Base-by-base conservation (phyloP, 345 rosid genomes). In the Salix purpurea region DNA sequence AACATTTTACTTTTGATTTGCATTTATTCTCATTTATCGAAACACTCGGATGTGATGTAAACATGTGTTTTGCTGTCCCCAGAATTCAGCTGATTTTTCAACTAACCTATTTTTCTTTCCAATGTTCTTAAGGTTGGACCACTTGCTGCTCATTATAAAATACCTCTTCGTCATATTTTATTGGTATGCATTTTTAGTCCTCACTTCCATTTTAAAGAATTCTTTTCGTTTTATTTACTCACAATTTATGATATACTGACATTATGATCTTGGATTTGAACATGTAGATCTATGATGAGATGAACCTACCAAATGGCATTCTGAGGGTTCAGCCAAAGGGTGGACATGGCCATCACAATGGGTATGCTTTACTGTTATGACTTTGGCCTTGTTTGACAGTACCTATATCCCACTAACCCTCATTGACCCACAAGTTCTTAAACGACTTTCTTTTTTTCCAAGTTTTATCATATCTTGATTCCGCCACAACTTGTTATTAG, bases 241-340 rank as follows among this genome's bases (percentile, higher is more conserved):
- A 19, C 46, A n/a, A 15, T 44, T 75, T 50, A 74, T 9, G 23
- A 26, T 66, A 16, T 58, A 68, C 39, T 50, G 28, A 26, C 48
- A 12, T 26, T 34, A 14, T 11, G 60, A 46, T 64, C 30, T 44
- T 83, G 37, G n/a, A 71, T 71, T 73, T 67, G 71, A 60, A 73
- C 62, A 46, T 74, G 50, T 83, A 94, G 97, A 83, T 89, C 4
- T 92, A 91, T 44, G 97, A 92, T 82, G 97, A 92, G 79, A 90
- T 92, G 95, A 92, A 89, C 85, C 82, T 94, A 75, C 96, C 97
- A n/a, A 94, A 91, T 84, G 98, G 97, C 75, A 90, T 92, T 60
- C 36, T 94, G 75, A 89, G 95, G 84, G 86, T 92, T 75, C 95
- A 88, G 76, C 95, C 94, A 39, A 94, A 91, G 79, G 98, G 92